phyloP scores from a whole-genome alignment of 768 basidiomycete genomes.

The Tulasnella calospora region DNA sequence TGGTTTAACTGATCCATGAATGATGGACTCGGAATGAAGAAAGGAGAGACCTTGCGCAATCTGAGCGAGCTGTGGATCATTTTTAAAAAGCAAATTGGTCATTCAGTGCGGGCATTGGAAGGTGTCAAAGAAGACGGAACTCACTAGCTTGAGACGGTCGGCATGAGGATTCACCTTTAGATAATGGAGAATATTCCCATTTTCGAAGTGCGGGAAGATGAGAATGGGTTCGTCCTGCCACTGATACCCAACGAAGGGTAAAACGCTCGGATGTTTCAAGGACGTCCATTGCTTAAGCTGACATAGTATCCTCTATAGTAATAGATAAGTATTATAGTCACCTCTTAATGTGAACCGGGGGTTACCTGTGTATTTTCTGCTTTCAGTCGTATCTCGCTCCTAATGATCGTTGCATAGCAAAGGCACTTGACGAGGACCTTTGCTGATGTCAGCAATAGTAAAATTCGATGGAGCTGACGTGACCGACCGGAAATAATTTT shows the following conservation, averaged over 20 bases:
- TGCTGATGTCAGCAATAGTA: no score
- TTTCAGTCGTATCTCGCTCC: no score
- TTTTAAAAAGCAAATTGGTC: no score
- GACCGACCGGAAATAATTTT: no score
- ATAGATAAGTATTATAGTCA: no score
- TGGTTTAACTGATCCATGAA: slow-evolving; percentile 25
- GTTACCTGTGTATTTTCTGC: no score
- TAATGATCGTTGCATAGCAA: no score
- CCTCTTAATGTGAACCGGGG: neutral
- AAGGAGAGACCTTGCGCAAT: slow-evolving; percentile 26
- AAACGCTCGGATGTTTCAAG: neutral
- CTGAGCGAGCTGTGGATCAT: slow-evolving; percentile 18
- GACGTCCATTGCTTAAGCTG: neutral
- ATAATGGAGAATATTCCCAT: neutral
- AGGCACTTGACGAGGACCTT: no score
- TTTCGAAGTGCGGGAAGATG: neutral
- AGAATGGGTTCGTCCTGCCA: neutral
- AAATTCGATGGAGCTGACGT: no score
- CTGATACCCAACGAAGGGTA: neutral
- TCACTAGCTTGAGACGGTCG: neutral
- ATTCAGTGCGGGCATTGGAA: neutral
- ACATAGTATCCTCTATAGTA: no score
- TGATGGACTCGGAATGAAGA: slow-evolving; percentile 27
- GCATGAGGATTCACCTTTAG: neutral
- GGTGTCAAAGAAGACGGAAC: neutral